Evolutionary conservation across 1,284 basidiomycete genomes (phyloP).

Genomic region (Wolfiporia cocos): DNA sequence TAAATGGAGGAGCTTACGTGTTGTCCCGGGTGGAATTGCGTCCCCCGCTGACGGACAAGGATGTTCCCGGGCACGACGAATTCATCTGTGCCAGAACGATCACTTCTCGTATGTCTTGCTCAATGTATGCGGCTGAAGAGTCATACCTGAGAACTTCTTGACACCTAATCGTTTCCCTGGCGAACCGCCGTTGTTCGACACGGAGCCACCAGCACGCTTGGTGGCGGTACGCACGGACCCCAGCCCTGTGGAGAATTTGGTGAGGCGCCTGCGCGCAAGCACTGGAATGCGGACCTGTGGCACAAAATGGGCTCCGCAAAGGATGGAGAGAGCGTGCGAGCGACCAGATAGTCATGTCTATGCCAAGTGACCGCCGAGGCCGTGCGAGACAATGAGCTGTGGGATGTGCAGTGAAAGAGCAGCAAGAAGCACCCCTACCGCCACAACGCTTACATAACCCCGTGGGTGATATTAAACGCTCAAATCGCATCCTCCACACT

Average conservation of each 20-base stretch:
- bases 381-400: no score
- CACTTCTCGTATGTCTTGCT: background rate
- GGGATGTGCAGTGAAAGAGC: no score
- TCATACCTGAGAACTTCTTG: conserved; percentile 88
- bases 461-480: no score
- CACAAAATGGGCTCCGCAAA: conserved; percentile 33
- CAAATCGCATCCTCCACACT: no score
- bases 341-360: conserved; percentile 41
- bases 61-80: conserved; percentile 90
- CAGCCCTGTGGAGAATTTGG: conserved; percentile 13
- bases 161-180: conserved; percentile 88
- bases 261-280: background rate
- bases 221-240: conserved; percentile 87
- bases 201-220: conserved; percentile 89
- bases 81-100: conserved; percentile 52
- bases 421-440: no score
- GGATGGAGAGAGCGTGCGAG: conserved; percentile 28
- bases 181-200: conserved; percentile 87
- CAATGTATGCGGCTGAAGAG: background rate
- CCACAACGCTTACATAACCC: no score
- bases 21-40: conserved; percentile 86
- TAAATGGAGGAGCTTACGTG: conserved; percentile 49
- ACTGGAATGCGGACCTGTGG: background rate
- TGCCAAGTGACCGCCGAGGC: no score
- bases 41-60: conserved; percentile 88